Conservation (phyloP, 345 rosid species). For the Heritiera fomes region DNA sequence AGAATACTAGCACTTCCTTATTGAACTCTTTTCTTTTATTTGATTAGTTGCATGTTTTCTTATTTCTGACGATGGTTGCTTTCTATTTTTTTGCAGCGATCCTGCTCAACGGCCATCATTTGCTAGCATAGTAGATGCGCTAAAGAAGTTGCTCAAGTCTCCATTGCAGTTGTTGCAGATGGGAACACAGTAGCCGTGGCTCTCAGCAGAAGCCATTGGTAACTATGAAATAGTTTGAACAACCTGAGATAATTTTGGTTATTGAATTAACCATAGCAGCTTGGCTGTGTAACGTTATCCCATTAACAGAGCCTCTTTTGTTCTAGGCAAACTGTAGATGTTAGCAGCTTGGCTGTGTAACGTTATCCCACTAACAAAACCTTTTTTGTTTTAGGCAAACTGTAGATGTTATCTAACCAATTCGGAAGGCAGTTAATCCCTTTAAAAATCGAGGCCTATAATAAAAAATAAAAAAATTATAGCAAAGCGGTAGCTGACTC, state of each 20-base stretch:
- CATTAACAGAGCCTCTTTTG: too few species aligned
- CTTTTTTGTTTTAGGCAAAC: not conserved
- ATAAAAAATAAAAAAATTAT: not conserved
- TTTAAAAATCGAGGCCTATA: not conserved
- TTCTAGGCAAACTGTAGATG: too few species aligned
- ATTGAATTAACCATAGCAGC: not conserved
- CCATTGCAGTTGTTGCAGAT: conserved; percentile 64
- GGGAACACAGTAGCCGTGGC: conserved; percentile 30
- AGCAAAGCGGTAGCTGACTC: not conserved
- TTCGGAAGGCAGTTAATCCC: conserved; percentile 8
- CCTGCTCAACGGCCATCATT: conserved; percentile 80
- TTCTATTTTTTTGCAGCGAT: conserved; percentile 43
- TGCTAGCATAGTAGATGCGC: conserved; percentile 55
- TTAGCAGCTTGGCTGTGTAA: too few species aligned
- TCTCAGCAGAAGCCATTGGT: not conserved
- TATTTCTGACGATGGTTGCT: not conserved
- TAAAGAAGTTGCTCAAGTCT: conserved; percentile 85
- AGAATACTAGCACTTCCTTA: not conserved
- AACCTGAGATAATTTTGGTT: not conserved
- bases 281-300: not conserved
- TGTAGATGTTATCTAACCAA: conserved; percentile 16
- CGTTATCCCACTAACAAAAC: not conserved
- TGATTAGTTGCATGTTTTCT: not conserved
- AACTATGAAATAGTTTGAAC: not conserved
- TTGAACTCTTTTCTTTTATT: too few species aligned